These are phyloP conservation scores for Talaromyces verruculosus DNA, from an alignment of 2,329 filamentous ascomycete species.

Conservation along the genomic window DNA sequence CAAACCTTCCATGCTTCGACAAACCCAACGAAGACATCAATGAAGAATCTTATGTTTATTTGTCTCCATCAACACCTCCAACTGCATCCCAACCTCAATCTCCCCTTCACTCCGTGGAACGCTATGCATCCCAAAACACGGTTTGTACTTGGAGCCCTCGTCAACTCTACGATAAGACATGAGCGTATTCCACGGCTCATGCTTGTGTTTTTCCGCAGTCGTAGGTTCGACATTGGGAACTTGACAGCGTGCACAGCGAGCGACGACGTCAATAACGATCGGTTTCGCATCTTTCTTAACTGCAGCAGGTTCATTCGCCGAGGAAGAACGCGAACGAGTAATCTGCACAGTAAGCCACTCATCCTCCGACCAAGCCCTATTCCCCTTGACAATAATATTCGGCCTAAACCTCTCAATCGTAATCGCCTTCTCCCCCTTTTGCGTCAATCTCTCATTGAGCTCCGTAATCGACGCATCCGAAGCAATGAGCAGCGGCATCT, in stretches of 20 bases:
- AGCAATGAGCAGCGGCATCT: conserved; percentile 58
- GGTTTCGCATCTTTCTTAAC: conserved; percentile 22
- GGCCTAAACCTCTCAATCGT: conserved; percentile 63
- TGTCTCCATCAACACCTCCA: conserved; percentile 60
- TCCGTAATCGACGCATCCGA: conserved; percentile 58
- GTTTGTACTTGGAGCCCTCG: conserved; percentile 62
- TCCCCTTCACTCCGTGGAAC: conserved; percentile 57
- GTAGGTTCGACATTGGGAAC: conserved; percentile 65
- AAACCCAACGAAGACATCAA: background rate
- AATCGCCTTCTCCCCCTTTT: conserved; percentile 48
- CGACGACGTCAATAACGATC: conserved; percentile 57
- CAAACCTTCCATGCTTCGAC: background rate
- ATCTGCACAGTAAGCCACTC: conserved; percentile 59
- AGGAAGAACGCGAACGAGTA: background rate
- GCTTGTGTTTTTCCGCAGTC: conserved; percentile 59
- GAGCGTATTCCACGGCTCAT: conserved; percentile 62
- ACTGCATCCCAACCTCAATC: conserved; percentile 58
- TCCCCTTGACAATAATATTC: conserved; percentile 61
- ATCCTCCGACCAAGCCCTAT: conserved; percentile 62
- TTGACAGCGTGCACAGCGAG: conserved; percentile 60
- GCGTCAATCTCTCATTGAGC: conserved; percentile 55
- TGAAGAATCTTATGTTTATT: conserved; percentile 57
- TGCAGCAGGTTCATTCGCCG: background rate
- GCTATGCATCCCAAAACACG: conserved; percentile 67
- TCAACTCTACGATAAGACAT: conserved; percentile 63